Base-by-base conservation (phyloP, 2,329 filamentous ascomycete species). In the Byssothecium circinans region DNA sequence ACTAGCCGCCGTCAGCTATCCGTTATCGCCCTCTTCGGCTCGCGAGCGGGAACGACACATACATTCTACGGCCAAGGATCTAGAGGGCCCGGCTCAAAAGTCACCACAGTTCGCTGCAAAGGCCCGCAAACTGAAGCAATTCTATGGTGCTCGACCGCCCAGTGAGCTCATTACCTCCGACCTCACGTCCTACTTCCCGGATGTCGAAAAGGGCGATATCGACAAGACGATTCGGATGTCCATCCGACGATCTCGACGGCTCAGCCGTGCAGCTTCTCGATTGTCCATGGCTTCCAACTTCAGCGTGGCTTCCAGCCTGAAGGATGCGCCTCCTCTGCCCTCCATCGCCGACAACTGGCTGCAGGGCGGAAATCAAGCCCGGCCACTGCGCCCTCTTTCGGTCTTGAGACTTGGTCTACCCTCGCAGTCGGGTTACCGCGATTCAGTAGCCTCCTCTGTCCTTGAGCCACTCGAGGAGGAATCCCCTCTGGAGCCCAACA, bases 131-230 rank as follows among this genome's bases (percentile, higher is more conserved):
- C 76, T 91, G 37, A 85, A 88, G 56, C 87, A 88, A 56, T 97
- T 97, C 73, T 94, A 95, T 62, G 92, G 92, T 27, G 85, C 94
- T 55, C 82, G 94, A 60, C 94, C 94, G 15, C 94, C 94, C 1
- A 97, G 92, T 74, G 94, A 99, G 75, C 82, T 99, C 68, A 99
- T 99, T 66, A 92, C 92, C 20, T 95, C 94, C 18, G 94, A 99
- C 67, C 78, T 99, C 50, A 94, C 90, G 1, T 95, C 91, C 0
- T 99, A 97, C 77, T 99, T 99, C 79, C 94, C 94, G 0, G 91
- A 95, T 64, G 92, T 97, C 62, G 85, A 91, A 41, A 86, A 89
- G 46, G 91, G 96, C 67, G 90, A 95, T 60, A 96, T 99, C 67
- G 94, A 97, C 70, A 88, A 91, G 60, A 97, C 94, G 0, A 91